Evolutionary conservation across 1,284 basidiomycete species (phyloP), one percentile per base, ranked within the genome.

Genomic region (Thelephora terrestris): DNA sequence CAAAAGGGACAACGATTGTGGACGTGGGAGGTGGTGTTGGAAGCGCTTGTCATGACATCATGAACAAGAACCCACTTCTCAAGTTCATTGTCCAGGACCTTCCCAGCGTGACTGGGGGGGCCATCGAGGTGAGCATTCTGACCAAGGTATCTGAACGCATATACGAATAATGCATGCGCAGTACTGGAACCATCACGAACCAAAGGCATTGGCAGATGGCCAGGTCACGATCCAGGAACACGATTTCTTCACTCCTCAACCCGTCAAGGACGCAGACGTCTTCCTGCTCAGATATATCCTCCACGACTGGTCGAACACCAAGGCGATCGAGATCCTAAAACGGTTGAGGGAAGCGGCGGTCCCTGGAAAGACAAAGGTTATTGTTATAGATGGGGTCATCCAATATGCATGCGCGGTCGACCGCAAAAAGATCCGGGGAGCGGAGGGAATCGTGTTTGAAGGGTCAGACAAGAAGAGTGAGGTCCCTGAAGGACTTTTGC

Each of bases 191-290:
- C 48, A 50, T 12, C 14, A 34, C 39, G 14, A 7, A 5, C n/a
- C 17, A 1, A 14, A 45, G 4, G 7, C 1, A n/a, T 10, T 37
- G 17, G 20, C 10, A 42, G 23, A 14, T 4, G 27, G 16, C 7
- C 9, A 12, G 34, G 25, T 27, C 25, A 27, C 25, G 25, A 27
- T 27, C 25, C 25, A 27, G 48, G 55, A 38, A 12, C 60, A 65
- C 48, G 60, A 67, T 46, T 66, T 65, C 52, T 65, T 66, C 53
- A 27, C 29, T 3, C 55, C 59, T 4, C 63, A 65, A 47, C 61
- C 65, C 0, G 52, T 61, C 17, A 50, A 57, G 34, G 49, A 55
- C 9, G 61, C 62, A 0, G 55, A 52, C 10, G 57, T 64, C 16
- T 65, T 59, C 50, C 24, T 62, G 17, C 47, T 66, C 10, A 56